Conservation (phyloP, 805 yeast species). For the Peterozyma xylosa region DNA sequence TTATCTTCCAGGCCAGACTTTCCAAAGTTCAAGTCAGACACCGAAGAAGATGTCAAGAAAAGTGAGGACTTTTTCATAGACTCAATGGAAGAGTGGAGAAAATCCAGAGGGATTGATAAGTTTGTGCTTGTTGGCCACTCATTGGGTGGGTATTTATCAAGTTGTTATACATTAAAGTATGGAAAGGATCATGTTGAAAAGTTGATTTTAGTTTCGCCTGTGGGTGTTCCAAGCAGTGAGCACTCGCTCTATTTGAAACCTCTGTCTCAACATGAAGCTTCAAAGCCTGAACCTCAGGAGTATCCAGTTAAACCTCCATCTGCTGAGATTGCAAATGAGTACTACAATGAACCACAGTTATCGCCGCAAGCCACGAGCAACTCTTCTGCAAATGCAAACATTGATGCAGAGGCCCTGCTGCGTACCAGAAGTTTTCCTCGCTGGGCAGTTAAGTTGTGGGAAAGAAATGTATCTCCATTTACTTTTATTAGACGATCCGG, state of each 20-base stretch:
- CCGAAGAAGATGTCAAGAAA: slow-evolving; percentile 30
- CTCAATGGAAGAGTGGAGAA: slow-evolving; percentile 62
- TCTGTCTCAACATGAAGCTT: slow-evolving; percentile 5
- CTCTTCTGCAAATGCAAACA: slow-evolving; percentile 4
- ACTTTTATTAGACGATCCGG: slow-evolving; percentile 40
- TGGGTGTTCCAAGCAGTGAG: slow-evolving; percentile 65
- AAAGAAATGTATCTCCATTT: slow-evolving; percentile 46
- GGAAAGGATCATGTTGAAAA: slow-evolving; percentile 43
- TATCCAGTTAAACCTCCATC: slow-evolving; percentile 8
- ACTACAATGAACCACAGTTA: slow-evolving; percentile 12
- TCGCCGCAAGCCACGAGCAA: slow-evolving; percentile 7
- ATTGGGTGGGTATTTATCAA: slow-evolving; percentile 68
- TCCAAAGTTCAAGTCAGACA: slow-evolving; percentile 18
- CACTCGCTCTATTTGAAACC: slow-evolving; percentile 27
- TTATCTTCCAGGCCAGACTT: slow-evolving; percentile 50
- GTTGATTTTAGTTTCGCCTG: slow-evolving; percentile 63
- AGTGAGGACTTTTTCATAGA: slow-evolving; percentile 54
- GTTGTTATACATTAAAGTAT: slow-evolving; percentile 52
- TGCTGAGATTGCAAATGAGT: slow-evolving; percentile 12
- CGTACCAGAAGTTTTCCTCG: slow-evolving; percentile 27
- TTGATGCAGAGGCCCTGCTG: slow-evolving; percentile 3
- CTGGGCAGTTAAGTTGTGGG: slow-evolving; percentile 41
- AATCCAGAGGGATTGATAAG: slow-evolving; percentile 33
- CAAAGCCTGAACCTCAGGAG: background rate
- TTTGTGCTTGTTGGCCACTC: slow-evolving; percentile 73